phyloP scores from a whole-genome alignment of 495 filamentous ascomycete genomes.

The Tuber indicum region DNA sequence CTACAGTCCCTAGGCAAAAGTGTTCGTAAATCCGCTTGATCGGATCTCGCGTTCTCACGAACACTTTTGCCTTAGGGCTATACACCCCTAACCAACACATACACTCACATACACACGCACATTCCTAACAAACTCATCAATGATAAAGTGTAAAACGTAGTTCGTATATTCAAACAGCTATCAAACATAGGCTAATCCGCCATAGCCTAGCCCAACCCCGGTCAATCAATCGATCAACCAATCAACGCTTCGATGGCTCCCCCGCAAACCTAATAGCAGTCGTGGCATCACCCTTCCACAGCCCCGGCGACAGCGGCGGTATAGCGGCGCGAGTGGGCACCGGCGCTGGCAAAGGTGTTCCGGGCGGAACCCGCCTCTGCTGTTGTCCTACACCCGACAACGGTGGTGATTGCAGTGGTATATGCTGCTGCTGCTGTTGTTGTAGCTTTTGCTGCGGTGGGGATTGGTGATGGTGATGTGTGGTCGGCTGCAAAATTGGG shows the following conservation, averaged over 20 bases:
- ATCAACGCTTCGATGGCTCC: slow-evolving; percentile 9
- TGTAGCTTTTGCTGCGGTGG: slow-evolving; percentile 11
- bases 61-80: background rate
- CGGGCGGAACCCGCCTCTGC: slow-evolving; percentile 22
- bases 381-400: slow-evolving; percentile 20
- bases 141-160: background rate
- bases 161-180: background rate
- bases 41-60: too few species aligned
- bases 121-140: background rate
- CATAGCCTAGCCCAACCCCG: background rate
- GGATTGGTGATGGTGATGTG: slow-evolving; percentile 27
- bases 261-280: slow-evolving; percentile 36
- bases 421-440: slow-evolving; percentile 10
- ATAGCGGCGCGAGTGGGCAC: slow-evolving; percentile 41
- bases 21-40: too few species aligned
- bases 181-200: background rate
- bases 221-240: background rate
- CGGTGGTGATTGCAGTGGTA: slow-evolving; percentile 15
- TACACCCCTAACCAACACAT: background rate
- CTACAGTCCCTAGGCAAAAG: too few species aligned
- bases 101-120: background rate
- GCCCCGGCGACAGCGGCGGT: slow-evolving; percentile 30
- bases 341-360: slow-evolving; percentile 29
- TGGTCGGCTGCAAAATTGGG: slow-evolving; percentile 19
- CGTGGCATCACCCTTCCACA: slow-evolving; percentile 37